Base-by-base conservation (phyloP, 768 basidiomycete species). In the Hemileccinum rubropunctum region DNA sequence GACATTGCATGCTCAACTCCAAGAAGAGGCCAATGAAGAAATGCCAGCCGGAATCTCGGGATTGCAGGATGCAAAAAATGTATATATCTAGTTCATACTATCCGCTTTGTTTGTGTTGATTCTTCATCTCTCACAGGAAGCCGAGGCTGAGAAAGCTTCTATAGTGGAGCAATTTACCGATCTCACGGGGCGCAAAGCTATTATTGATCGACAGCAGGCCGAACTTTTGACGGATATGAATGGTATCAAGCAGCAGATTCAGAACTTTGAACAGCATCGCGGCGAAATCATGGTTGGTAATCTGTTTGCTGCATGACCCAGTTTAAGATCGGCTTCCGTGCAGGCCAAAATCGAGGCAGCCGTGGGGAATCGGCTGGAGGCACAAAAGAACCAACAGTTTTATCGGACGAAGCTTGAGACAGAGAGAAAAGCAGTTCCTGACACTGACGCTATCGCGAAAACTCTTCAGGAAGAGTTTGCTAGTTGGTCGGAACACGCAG, bases 1-100 rank as follows among this genome's bases (percentile, higher is more conserved):
- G 61, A 30, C 52, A 7, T 57, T 53, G 2, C 65, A 79, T 35
- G 58, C 61, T 27, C 66, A 67, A 18, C 61, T 87, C 15, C 78
- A 84, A 53, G 70, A 76, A 32, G 84, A 86, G 53, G 75, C 77
- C 12, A 86, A 85, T 49, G 84, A 88, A 17, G 85, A 87, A 12
- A 70, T 86, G 63, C 84, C 87, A 2, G 79, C 78, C 7, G 76
- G 78, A 57, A 72, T 88, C n/a, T 71, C 76, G 18, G 78, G 76
- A 13, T 68, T 88, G 13, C 72, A 84, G 51, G 73, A 66, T 11
- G 79, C 76, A 5, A 79, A 81, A 61, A 63, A 74, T 57, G 86
- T 83, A 57, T 26, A 76, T 62, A 27, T 50, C 32, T 18, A 27
- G 27, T 26, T 18, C 28, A 12, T 37, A 51, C 20, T 26, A 11